Evolutionary conservation across 1,284 basidiomycete species (phyloP).

Genomic region (Psilocybe mexicana): DNA sequence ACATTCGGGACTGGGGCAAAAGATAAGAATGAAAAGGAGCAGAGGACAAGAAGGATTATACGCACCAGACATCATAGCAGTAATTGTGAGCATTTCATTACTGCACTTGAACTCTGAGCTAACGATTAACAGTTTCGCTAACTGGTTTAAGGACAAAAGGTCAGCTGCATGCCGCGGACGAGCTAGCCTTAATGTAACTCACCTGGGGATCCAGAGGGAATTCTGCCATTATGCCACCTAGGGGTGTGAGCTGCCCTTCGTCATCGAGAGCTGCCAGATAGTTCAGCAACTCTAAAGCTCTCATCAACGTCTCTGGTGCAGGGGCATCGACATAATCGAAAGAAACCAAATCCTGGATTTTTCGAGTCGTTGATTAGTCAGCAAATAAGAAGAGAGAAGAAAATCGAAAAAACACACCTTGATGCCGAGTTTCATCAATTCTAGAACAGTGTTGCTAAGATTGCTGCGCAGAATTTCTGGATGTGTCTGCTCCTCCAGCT

Average conservation of each 20-base stretch:
- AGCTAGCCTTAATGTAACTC: constrained; percentile 27
- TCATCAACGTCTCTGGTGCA: constrained; percentile 97
- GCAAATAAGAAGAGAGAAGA: neutral
- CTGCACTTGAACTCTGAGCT: constrained; percentile 96
- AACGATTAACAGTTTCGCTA: constrained; percentile 93
- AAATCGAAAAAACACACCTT: constrained; percentile 44
- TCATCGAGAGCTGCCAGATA: constrained; percentile 93
- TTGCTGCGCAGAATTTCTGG: constrained; percentile 95
- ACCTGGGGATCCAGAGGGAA: constrained; percentile 97
- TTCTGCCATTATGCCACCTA: constrained; percentile 95
- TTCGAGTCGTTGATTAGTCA: neutral
- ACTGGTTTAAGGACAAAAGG: constrained; percentile 36
- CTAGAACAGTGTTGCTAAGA: constrained; percentile 91
- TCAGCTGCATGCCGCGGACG: neutral
- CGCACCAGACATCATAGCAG: constrained; percentile 92
- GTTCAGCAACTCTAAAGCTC: constrained; percentile 93
- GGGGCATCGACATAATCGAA: constrained; percentile 98
- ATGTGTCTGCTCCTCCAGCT: constrained; percentile 95
- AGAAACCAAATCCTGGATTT: constrained; percentile 78
- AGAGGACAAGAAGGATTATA: neutral
- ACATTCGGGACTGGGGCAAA: constrained; percentile 79
- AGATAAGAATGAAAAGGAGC: neutral
- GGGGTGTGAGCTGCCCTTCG: constrained; percentile 86
- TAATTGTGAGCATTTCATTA: constrained; percentile 94
- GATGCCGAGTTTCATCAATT: constrained; percentile 92